A percentile compares a stretch with the other conserved stretches of the same genome.
Conservation (phyloP, 2,329 filamentous ascomycete genomes). For the Colletotrichum sp. region DNA sequence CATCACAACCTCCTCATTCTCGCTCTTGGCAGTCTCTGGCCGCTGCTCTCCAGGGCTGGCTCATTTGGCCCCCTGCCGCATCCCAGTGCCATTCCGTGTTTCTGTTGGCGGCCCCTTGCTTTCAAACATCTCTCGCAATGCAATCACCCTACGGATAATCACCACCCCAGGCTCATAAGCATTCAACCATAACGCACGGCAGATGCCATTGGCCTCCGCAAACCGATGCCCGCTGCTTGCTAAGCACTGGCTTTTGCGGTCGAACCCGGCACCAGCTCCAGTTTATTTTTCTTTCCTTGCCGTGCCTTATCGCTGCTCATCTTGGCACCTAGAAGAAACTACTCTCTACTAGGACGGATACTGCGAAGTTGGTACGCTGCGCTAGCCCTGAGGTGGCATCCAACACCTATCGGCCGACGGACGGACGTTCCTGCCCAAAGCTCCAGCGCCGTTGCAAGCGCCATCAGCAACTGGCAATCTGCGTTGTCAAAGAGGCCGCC, state of each 20-base stretch:
- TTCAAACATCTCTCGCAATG: neutral
- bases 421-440: constrained; percentile 9
- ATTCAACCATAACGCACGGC: neutral
- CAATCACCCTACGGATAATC: neutral
- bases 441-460: neutral
- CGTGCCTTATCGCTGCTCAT: neutral
- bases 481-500: constrained; percentile 12
- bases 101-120: constrained; percentile 5
- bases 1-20: neutral
- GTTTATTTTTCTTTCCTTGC: neutral
- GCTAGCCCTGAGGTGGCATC: neutral
- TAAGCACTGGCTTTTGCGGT: neutral
- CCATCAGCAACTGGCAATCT: neutral
- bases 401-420: neutral
- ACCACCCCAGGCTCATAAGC: neutral
- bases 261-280: constrained; percentile 2
- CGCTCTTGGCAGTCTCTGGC: constrained; percentile 2
- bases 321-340: neutral
- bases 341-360: neutral
- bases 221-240: neutral
- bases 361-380: neutral
- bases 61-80: constrained; percentile 3
- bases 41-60: neutral
- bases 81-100: constrained; percentile 2
- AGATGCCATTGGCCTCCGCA: neutral